A percentile compares a stretch with the other conserved stretches of the same genome.
Evolutionary conservation across 352 stramenopile species (phyloP).

Genomic region (Globisporangium spiculum): DNA sequence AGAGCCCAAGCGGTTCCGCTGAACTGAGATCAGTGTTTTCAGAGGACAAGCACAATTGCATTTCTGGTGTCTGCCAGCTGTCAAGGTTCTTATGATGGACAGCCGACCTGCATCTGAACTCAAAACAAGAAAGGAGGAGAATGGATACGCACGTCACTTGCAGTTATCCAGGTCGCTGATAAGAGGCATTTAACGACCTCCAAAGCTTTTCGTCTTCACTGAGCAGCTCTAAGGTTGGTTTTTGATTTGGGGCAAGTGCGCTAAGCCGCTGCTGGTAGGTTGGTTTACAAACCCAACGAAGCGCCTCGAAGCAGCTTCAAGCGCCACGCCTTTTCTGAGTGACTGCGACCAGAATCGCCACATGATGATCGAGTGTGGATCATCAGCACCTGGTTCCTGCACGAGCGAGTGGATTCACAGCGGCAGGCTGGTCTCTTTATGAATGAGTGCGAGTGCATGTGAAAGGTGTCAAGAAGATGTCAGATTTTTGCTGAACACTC

Average conservation of each 20-base stretch:
- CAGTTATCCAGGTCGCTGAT: neutral
- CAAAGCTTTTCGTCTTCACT: neutral
- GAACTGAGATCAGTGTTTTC: conserved; percentile 19
- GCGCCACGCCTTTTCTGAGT: neutral
- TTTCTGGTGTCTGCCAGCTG: neutral
- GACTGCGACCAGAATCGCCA: neutral
- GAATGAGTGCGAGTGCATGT: neutral
- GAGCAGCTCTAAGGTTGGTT: neutral
- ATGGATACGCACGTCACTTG: neutral
- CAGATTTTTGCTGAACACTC: neutral
- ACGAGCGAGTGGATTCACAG: neutral
- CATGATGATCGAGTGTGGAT: neutral
- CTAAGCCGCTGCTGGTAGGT: neutral
- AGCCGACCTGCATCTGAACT: neutral
- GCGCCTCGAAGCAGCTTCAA: neutral
- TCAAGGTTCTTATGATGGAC: neutral
- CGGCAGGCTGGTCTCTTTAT: neutral
- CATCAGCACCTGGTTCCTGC: neutral
- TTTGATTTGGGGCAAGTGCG: neutral
- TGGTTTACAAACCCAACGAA: neutral
- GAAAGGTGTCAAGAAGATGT: neutral
- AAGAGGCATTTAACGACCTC: neutral
- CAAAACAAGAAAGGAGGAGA: neutral
- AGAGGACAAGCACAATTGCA: neutral
- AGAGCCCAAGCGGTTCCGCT: neutral